Conservation (phyloP, 805 yeast species). For the Metschnikowia koreensis region DNA sequence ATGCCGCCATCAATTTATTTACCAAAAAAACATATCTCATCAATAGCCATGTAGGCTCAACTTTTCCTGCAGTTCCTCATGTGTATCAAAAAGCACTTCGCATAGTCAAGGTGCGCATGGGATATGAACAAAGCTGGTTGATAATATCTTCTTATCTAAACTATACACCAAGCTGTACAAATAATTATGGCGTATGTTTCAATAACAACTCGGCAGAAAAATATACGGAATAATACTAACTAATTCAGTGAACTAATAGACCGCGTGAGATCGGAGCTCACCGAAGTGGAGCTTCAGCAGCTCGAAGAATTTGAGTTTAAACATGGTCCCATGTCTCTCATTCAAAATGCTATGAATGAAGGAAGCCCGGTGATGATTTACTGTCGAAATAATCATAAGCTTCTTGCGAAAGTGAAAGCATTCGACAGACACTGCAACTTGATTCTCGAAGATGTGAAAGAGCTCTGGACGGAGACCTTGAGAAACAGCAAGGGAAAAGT, state of each 20-base stretch:
- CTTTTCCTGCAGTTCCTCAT: neutral
- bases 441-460: conserved; percentile 90
- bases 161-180: neutral
- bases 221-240: conserved; percentile 25
- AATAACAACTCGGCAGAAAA: neutral
- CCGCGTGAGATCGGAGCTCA: conserved; percentile 75
- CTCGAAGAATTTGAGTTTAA: conserved; percentile 87
- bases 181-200: conserved; percentile 20
- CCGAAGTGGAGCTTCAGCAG: conserved; percentile 73
- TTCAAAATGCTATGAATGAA: conserved; percentile 77
- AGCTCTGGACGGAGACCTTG: conserved; percentile 70
- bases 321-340: conserved; percentile 86
- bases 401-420: conserved; percentile 86
- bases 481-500: conserved; percentile 66
- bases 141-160: neutral
- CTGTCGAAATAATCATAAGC: conserved; percentile 88
- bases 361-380: conserved; percentile 81
- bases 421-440: conserved; percentile 95
- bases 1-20: too few species aligned
- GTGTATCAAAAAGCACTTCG: neutral
- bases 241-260: conserved; percentile 58
- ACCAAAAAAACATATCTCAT: too few species aligned
- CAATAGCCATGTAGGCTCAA: neutral
- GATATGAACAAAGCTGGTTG: neutral
- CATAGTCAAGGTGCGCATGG: neutral